Evolutionary conservation across 306 rosid genomes (phyloP).

Genomic region (Quercus cerris): DNA sequence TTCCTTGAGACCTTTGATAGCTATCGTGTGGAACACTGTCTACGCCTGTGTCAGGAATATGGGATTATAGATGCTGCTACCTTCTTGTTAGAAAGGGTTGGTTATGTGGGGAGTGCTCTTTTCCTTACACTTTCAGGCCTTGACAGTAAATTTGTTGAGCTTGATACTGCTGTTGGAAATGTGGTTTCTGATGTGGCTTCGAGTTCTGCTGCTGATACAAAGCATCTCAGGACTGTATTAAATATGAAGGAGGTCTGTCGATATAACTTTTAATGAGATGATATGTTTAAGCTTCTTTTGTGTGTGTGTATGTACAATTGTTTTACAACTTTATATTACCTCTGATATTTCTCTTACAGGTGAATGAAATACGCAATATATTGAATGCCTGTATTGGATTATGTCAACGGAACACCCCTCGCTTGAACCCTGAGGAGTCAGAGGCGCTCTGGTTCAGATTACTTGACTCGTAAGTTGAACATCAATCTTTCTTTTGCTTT

Average conservation of each 20-base stretch:
- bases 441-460: slow-evolving; percentile 93
- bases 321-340: slow-evolving; percentile 20
- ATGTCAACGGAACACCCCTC: slow-evolving; percentile 98
- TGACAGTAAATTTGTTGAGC: slow-evolving; percentile 67
- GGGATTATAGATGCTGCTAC: slow-evolving; percentile 89
- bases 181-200: slow-evolving; percentile 37
- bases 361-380: slow-evolving; percentile 45
- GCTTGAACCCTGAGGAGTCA: slow-evolving; percentile 86
- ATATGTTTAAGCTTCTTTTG: slow-evolving; percentile 12
- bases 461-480: slow-evolving; percentile 83
- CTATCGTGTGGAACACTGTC: slow-evolving; percentile 90
- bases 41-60: slow-evolving; percentile 81
- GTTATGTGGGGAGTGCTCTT: slow-evolving; percentile 93
- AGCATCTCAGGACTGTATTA: slow-evolving; percentile 35
- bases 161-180: slow-evolving; percentile 69
- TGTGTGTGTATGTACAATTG: slow-evolving; percentile 19
- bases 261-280: slow-evolving; percentile 15
- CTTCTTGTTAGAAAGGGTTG: slow-evolving; percentile 89
- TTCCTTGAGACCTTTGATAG: slow-evolving; percentile 90
- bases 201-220: slow-evolving; percentile 38
- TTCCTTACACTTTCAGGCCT: slow-evolving; percentile 77
- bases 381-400: slow-evolving; percentile 81
- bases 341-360: slow-evolving; percentile 45
- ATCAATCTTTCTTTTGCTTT: slow-evolving; percentile 9
- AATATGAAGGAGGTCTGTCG: slow-evolving; percentile 69